Evolutionary conservation across 2,329 filamentous ascomycete genomes (phyloP).

Genomic region (Apiospora aurea): DNA sequence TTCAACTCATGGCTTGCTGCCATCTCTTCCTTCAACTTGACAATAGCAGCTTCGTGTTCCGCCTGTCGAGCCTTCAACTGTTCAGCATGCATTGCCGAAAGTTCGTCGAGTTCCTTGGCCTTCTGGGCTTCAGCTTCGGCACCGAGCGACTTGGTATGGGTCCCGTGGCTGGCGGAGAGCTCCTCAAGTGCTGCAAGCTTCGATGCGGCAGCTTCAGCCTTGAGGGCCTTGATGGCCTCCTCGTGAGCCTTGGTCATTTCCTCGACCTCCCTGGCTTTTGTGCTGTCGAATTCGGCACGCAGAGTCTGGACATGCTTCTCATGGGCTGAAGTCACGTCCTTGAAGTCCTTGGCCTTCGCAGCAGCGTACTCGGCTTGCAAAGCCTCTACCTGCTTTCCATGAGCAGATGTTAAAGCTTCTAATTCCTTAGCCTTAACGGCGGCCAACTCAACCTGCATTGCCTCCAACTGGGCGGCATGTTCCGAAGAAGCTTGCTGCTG

Average conservation of each 20-base stretch:
- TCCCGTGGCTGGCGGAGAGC: slow-evolving; percentile 31
- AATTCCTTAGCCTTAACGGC: slow-evolving; percentile 28
- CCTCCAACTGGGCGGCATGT: slow-evolving; percentile 30
- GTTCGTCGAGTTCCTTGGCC: slow-evolving; percentile 31
- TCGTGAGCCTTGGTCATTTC: slow-evolving; percentile 29
- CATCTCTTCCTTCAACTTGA: slow-evolving; percentile 31
- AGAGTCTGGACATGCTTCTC: slow-evolving; percentile 28
- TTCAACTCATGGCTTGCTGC: slow-evolving; percentile 32
- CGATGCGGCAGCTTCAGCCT: slow-evolving; percentile 24
- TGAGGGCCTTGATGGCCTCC: slow-evolving; percentile 29
- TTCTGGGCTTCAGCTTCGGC: slow-evolving; percentile 30
- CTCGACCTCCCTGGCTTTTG: slow-evolving; percentile 29
- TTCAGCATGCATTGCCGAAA: slow-evolving; percentile 26
- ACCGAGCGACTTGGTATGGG: slow-evolving; percentile 30
- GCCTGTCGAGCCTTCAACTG: slow-evolving; percentile 26
- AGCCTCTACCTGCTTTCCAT: slow-evolving; percentile 26
- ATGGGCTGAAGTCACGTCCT: slow-evolving; percentile 23
- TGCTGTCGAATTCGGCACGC: slow-evolving; percentile 29
- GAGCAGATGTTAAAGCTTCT: slow-evolving; percentile 28
- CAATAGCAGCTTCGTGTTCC: slow-evolving; percentile 29
- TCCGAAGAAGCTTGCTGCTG: slow-evolving; percentile 29
- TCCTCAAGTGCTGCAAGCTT: slow-evolving; percentile 33
- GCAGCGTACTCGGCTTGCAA: slow-evolving; percentile 26
- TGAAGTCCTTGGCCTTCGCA: slow-evolving; percentile 28
- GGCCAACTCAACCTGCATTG: slow-evolving; percentile 31